Percentiles rank a stretch among this genome's conserved stretches.
Evolutionary conservation across 208 protist genomes (phyloP).

Genomic region (Acanthamoeba royreba): DNA sequence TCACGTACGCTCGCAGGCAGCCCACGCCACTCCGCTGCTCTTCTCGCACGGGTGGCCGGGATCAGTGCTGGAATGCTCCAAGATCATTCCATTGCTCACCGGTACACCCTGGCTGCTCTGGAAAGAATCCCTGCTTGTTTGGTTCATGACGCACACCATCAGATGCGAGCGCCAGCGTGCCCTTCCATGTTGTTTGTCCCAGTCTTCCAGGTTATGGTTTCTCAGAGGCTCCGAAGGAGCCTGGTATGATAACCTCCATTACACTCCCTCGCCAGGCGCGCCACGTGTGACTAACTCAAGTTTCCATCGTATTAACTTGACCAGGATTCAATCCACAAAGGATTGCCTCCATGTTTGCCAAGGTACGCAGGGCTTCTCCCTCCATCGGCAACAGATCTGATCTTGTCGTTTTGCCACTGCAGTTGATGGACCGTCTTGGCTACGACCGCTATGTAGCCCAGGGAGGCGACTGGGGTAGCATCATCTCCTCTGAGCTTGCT

Average conservation of each 20-base stretch:
- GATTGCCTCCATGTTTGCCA: neutral
- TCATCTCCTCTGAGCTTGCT: neutral
- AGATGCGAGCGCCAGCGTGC: neutral
- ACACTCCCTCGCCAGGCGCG: too few relatives aligned
- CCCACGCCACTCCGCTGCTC: neutral
- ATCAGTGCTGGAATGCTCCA: conserved; percentile 26
- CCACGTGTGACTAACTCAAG: too few relatives aligned
- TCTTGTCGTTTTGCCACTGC: neutral
- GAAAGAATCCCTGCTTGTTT: neutral
- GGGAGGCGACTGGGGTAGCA: conserved; percentile 25
- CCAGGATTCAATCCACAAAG: neutral
- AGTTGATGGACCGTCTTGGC: neutral
- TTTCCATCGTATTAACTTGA: neutral
- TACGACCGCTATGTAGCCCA: neutral
- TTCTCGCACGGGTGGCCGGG: conserved; percentile 29
- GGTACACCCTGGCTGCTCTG: neutral
- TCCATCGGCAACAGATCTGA: neutral
- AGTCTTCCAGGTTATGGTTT: conserved; percentile 37
- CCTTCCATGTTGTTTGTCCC: conserved; percentile 45
- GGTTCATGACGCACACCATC: neutral
- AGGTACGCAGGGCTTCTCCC: neutral
- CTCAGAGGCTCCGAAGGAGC: neutral
- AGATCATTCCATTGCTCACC: conserved; percentile 23
- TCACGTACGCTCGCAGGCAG: conserved; percentile 17
- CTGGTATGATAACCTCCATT: neutral